Percentiles rank a stretch among this genome's conserved stretches.
phyloP scores from a whole-genome alignment of 108 stramenopile species.

The Hondaea fermentalgiana region DNA sequence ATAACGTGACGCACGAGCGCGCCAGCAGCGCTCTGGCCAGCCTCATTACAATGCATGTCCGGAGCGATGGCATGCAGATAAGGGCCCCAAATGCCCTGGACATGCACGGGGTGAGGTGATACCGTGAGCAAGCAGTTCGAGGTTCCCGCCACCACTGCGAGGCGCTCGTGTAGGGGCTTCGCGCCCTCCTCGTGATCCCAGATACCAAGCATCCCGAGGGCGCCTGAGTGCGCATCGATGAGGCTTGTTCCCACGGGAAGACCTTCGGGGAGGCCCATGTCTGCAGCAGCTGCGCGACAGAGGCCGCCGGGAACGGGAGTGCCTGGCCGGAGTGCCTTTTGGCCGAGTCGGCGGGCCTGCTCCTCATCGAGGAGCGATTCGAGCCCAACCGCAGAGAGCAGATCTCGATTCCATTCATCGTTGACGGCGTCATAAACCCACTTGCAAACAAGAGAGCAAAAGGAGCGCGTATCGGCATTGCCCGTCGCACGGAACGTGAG shows the following conservation, averaged over 20 bases:
- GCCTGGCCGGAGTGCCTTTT: not conserved
- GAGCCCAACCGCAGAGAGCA: not conserved
- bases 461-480: not conserved
- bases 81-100: not conserved
- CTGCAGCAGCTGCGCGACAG: not conserved
- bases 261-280: not conserved
- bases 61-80: not conserved
- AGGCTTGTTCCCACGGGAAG: not conserved
- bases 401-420: not conserved
- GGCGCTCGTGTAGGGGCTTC: not conserved
- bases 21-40: slow-evolving; percentile 13
- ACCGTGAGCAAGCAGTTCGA: not conserved
- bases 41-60: not conserved
- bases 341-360: not conserved
- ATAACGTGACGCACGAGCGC: not conserved
- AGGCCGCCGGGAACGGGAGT: not conserved
- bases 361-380: not conserved
- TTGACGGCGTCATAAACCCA: slow-evolving; percentile 1
- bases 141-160: slow-evolving; percentile 20
- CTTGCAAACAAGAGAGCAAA: slow-evolving; percentile 20
- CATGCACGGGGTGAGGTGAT: not conserved
- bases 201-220: not conserved
- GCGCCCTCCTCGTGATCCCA: not conserved
- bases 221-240: slow-evolving; percentile 24
- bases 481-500: slow-evolving; percentile 8